Evolutionary conservation across 176 grass and related monocot species (phyloP).

Genomic region (Rhynchospora pubera): DNA sequence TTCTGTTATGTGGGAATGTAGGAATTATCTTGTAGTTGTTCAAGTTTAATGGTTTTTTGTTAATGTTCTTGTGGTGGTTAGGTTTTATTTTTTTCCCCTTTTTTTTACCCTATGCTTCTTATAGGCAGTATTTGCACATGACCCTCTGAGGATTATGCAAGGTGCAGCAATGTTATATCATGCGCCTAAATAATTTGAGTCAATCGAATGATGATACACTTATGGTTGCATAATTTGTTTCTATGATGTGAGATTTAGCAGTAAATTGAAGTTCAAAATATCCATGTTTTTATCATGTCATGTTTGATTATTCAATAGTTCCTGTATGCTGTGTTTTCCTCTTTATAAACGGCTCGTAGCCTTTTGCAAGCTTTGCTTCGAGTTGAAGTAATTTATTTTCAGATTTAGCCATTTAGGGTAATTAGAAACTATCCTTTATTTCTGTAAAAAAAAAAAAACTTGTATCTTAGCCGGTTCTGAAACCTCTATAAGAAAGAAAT

Average conservation of each 20-base stretch:
- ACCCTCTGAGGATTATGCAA: neutral
- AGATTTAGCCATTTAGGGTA: too few relatives aligned
- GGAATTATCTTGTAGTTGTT: neutral
- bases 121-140: neutral
- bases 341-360: too few relatives aligned
- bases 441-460: too few relatives aligned
- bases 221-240: neutral
- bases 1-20: neutral
- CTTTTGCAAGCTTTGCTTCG: neutral
- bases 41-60: neutral
- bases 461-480: too few relatives aligned
- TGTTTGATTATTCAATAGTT: neutral
- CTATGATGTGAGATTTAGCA: neutral
- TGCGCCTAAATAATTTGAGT: conserved; percentile 8
- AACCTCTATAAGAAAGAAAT: too few relatives aligned
- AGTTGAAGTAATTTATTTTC: neutral
- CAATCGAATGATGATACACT: neutral
- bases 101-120: neutral
- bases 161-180: neutral
- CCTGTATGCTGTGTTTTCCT: too few relatives aligned
- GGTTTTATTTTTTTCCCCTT: neutral
- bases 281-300: neutral
- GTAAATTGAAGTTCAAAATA: neutral
- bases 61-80: neutral
- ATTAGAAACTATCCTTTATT: too few relatives aligned